A percentile compares a stretch with the other conserved stretches of the same genome.
Conservation (phyloP, 1,284 basidiomycete species). For the Ganoderma lingzhi region DNA sequence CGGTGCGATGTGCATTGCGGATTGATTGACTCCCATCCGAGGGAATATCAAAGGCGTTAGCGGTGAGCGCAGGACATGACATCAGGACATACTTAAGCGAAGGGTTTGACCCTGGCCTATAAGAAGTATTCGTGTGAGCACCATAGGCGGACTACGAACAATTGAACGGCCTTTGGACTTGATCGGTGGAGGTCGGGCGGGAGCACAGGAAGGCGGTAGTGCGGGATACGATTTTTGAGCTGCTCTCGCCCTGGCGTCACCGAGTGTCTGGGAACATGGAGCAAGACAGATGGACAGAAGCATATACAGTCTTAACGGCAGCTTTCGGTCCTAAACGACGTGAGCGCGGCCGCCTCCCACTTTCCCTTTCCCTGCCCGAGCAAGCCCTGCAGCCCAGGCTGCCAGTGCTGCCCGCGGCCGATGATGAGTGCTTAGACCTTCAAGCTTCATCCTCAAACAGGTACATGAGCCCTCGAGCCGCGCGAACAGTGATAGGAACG, state of each 20-base stretch:
- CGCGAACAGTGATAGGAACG: slow-evolving; percentile 3
- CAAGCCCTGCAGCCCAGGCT: not conserved
- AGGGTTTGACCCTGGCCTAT: not conserved
- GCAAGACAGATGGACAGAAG: not conserved
- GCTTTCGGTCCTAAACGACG: not conserved
- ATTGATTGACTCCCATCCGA: not conserved
- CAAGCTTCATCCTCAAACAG: not conserved
- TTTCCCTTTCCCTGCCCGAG: not conserved
- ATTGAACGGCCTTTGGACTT: not conserved
- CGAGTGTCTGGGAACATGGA: not conserved
- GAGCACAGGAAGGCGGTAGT: slow-evolving; percentile 7
- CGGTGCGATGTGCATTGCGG: not conserved
- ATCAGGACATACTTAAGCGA: not conserved
- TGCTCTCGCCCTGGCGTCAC: not conserved
- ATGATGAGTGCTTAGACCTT: not conserved
- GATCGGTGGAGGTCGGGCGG: slow-evolving; percentile 1
- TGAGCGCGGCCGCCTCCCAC: not conserved
- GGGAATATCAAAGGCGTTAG: not conserved
- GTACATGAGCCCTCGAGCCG: not conserved
- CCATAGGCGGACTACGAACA: not conserved
- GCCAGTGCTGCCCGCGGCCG: not conserved
- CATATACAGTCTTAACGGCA: not conserved
- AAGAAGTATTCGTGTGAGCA: not conserved
- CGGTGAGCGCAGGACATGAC: not conserved
- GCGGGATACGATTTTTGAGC: not conserved